Percentiles rank a stretch among this genome's conserved stretches.
Conservation (phyloP, 192 early-diverging fungal species). For the Podochytrium sp. region DNA sequence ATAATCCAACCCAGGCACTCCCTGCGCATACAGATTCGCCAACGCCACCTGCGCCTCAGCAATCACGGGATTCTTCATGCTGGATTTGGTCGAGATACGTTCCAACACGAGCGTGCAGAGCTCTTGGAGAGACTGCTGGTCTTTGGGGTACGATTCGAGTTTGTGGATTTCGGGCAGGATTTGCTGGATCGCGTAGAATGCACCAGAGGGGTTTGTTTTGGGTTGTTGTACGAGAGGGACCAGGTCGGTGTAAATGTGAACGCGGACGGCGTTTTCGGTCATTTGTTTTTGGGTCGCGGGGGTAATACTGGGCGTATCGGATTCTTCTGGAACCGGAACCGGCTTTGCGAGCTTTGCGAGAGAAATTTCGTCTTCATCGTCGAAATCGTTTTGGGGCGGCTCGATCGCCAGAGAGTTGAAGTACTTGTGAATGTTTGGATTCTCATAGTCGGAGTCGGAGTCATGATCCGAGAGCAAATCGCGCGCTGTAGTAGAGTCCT, state of each 20-base stretch:
- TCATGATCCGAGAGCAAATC: not conserved
- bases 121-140: slow-evolving; percentile 6
- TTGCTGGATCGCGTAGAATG: not conserved
- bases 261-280: slow-evolving; percentile 1
- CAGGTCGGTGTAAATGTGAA: slow-evolving; percentile 12
- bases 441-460: not conserved
- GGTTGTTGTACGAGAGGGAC: slow-evolving; percentile 17
- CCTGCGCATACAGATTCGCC: slow-evolving; percentile 70
- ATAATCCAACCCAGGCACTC: slow-evolving; percentile 58
- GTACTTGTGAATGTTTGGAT: not conserved
- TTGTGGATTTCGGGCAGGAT: slow-evolving; percentile 13
- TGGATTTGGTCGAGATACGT: not conserved
- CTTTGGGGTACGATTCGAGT: slow-evolving; percentile 7
- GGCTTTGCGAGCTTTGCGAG: not conserved
- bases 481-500: not conserved
- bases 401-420: not conserved
- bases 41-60: slow-evolving; percentile 73
- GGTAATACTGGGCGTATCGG: not conserved
- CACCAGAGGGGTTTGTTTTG: slow-evolving; percentile 8
- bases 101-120: slow-evolving; percentile 5
- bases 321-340: not conserved
- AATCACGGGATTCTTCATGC: slow-evolving; percentile 12
- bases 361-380: not conserved
- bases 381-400: not conserved
- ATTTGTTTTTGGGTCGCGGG: not conserved